Conservation (phyloP, 306 rosid genomes). For the Astragalus glycyphyllos region DNA sequence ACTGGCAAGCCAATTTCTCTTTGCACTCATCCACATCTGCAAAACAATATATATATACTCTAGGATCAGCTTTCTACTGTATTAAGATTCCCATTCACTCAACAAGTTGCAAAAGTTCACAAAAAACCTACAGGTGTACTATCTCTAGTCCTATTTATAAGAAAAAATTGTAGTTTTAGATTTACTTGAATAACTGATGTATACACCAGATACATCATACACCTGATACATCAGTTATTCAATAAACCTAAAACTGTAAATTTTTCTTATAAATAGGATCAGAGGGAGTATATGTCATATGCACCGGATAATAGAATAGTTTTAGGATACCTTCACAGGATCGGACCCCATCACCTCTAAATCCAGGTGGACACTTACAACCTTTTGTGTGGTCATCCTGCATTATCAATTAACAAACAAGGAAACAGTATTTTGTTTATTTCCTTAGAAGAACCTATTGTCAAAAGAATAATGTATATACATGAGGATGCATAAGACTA, state of each 20-base stretch:
- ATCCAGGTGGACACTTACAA: conserved; percentile 89
- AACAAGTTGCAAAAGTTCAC: no score
- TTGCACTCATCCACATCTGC: conserved; percentile 89
- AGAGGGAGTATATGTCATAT: background rate
- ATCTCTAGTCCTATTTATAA: no score
- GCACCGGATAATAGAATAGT: background rate
- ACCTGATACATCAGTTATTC: no score
- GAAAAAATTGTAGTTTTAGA: no score
- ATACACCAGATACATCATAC: no score
- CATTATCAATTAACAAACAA: conserved; percentile 39
- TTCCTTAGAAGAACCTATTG: background rate
- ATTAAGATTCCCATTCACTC: no score
- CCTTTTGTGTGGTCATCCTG: conserved; percentile 83
- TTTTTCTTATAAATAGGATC: no score
- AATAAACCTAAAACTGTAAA: no score
- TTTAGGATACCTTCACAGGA: conserved; percentile 71
- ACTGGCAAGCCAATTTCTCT: conserved; percentile 79
- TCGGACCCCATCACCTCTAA: conserved; percentile 80
- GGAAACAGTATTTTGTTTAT: conserved; percentile 5
- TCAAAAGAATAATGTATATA: conserved; percentile 6
- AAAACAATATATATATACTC: background rate
- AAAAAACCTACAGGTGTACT: no score
- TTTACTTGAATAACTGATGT: no score
- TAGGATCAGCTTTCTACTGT: no score
- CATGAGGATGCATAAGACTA: conserved; percentile 35